Evolutionary conservation across 768 basidiomycete species (phyloP).

Genomic region (Boletus barrowsii): DNA sequence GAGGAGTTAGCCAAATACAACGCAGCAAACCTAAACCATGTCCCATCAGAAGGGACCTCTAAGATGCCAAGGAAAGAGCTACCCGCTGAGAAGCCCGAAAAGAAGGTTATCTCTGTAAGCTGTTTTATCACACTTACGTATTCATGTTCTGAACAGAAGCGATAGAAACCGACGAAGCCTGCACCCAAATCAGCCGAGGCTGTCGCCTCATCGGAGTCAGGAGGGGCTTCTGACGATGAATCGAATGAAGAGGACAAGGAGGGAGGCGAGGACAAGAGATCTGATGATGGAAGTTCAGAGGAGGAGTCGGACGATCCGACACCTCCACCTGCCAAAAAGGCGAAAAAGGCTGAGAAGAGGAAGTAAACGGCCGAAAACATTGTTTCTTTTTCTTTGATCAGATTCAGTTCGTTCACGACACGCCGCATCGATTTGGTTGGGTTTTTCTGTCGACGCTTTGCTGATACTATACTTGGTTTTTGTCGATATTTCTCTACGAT

Average conservation of each 20-base stretch:
- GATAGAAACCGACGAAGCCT: conserved; percentile 25
- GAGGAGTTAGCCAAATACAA: conserved; percentile 66
- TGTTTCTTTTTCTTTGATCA: not conserved
- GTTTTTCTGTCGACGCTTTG: conserved; percentile 7
- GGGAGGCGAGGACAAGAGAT: conserved; percentile 15
- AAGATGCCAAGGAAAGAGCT: conserved; percentile 25
- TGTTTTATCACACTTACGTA: conserved; percentile 6
- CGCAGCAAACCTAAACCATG: conserved; percentile 47
- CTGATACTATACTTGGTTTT: conserved; percentile 25
- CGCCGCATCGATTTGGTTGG: not conserved
- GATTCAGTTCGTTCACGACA: conserved; percentile 7
- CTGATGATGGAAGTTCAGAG: conserved; percentile 22
- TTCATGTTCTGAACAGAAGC: conserved; percentile 11
- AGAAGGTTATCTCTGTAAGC: conserved; percentile 25
- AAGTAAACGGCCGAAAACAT: conserved; percentile 16
- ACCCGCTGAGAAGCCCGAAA: conserved; percentile 28
- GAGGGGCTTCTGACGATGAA: conserved; percentile 23
- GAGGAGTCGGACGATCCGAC: conserved; percentile 26
- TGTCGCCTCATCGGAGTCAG: conserved; percentile 32
- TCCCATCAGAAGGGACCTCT: conserved; percentile 44
- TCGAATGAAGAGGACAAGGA: conserved; percentile 26
- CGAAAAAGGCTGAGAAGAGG: conserved; percentile 27
- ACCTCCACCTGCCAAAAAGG: conserved; percentile 30
- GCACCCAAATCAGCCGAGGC: conserved; percentile 22
- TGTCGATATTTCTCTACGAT: conserved; percentile 30